Conservation (phyloP, 768 basidiomycete genomes). For the Xerocomellus dryophilus region DNA sequence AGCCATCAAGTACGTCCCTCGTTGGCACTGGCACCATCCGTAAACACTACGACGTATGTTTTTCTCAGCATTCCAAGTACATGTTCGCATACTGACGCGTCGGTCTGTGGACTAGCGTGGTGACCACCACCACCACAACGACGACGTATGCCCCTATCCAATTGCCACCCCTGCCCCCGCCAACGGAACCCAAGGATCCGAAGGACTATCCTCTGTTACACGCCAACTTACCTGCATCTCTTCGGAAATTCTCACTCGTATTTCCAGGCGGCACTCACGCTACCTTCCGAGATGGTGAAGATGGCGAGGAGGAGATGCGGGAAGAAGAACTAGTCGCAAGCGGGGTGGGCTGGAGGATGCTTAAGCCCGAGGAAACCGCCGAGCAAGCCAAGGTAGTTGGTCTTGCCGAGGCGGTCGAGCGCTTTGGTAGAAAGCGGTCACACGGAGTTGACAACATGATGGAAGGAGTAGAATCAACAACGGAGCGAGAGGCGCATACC, state of each 20-base stretch:
- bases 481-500: slow-evolving; percentile 41
- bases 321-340: slow-evolving; percentile 65
- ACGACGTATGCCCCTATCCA: slow-evolving; percentile 89
- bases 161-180: slow-evolving; percentile 69
- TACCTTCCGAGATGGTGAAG: slow-evolving; percentile 71
- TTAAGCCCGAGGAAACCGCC: slow-evolving; percentile 58
- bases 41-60: slow-evolving; percentile 80
- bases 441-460: slow-evolving; percentile 56
- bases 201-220: slow-evolving; percentile 78
- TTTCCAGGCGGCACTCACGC: slow-evolving; percentile 82
- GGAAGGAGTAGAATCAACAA: slow-evolving; percentile 70
- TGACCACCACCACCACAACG: slow-evolving; percentile 89
- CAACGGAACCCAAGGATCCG: slow-evolving; percentile 68
- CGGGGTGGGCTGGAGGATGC: slow-evolving; percentile 74
- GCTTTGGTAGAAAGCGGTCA: slow-evolving; percentile 65
- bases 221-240: slow-evolving; percentile 67
- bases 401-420: slow-evolving; percentile 77
- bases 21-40: slow-evolving; percentile 73
- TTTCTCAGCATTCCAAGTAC: background rate
- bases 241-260: slow-evolving; percentile 71
- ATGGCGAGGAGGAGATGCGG: slow-evolving; percentile 62
- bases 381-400: slow-evolving; percentile 55
- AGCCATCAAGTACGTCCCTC: slow-evolving; percentile 61
- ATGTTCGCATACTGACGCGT: slow-evolving; percentile 21
- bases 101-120: slow-evolving; percentile 52